Base-by-base conservation (phyloP, 1,284 basidiomycete genomes). In the Malassezia dermatis region DNA sequence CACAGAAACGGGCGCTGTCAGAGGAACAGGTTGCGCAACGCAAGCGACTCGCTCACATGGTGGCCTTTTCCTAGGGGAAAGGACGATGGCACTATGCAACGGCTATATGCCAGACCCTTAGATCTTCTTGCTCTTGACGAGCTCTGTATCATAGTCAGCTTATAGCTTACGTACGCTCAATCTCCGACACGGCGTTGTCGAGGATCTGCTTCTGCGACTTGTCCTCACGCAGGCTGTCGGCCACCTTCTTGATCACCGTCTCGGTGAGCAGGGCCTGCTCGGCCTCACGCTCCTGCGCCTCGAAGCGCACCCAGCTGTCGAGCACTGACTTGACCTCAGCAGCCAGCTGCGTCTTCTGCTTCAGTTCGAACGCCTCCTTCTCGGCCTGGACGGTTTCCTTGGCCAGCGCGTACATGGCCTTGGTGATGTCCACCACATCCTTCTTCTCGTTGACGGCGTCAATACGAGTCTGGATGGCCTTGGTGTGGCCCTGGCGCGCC, bases 301-400 rank as follows among this genome's bases (percentile, higher is more conserved):
- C 93, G 78, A 84, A 91, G 74, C 93, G 86, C 59, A 93, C 91
- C 91, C 93, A 96, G 75, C 86, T 88, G 81, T 98, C 94, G 58
- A 98, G 83, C 34, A 98, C 91, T 34, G 84, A 69, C 80, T 96
- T 98, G 76, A 95, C 80, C 79, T 98, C 94, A 48, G 85, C 65
- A 34, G 90, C 85, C 67, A 96, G 79, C 47, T 82, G 83, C 63
- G 86, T 84, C 78, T 88, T 86, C 80, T 98, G 93, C 71, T 83
- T 81, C 75, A 91, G 86, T 59, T 87, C 83, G 71, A 96, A 98
- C 58, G 87, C 85, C 71, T 88, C 84, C 67, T 86, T 81, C 79
- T 98, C 93, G 68, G 93, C 80, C 70, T 84, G 78, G 56, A 91
- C 91, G 61, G 90, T 96, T 77, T 96, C 89, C 86, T 94, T 94